Evolutionary conservation across 1,284 basidiomycete species (phyloP), one percentile per base, ranked within the genome.

Genomic region (Paramarasmius palmivorus): DNA sequence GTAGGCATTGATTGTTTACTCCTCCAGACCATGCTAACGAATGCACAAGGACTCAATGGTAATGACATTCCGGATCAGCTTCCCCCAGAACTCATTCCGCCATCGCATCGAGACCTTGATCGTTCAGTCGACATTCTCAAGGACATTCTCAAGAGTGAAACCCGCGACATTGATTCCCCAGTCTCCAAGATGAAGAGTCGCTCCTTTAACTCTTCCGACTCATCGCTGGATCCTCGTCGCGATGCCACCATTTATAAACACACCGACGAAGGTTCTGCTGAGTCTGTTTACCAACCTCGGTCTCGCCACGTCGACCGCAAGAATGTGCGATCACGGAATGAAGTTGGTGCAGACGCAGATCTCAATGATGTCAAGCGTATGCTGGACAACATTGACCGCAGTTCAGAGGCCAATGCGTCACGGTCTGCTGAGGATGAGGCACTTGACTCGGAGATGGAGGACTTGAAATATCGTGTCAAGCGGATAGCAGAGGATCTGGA

Each of bases 191-290:
- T 85, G 32, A 88, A 88, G 63, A 77, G 84, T 46, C 86, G 88
- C 3, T 92, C 90, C 0, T 89, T 94, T 67, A 77, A 81, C 61
- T 73, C 79, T 57, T 70, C 77, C 35, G 68, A 78, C 1, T 73
- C 82, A 0, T 70, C 79, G 1, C 72, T 80, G 8, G 84, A 84
- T 8, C 78, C 82, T 15, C 76, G 78, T 19, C 81, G 88, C 32
- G 96, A 99, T 67, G 96, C 93, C 3, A 92, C 93, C 0, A 90
- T 95, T 42, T 99, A 98, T 78, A 93, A 93, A 65, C 90, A 98
- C 72, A 84, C 86, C 22, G 86, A 90, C 50, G 68, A 75, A 1
- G 78, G 80, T 37, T 78, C 81, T 3, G 70, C 78, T 1, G 79
- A 81, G 29, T 79, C 82, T 4, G 81, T 87, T 50, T 98, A 98